A percentile compares a stretch with the other conserved stretches of the same genome.
Conservation (phyloP, 345 rosid genomes). For the Streptanthus diversifolius region DNA sequence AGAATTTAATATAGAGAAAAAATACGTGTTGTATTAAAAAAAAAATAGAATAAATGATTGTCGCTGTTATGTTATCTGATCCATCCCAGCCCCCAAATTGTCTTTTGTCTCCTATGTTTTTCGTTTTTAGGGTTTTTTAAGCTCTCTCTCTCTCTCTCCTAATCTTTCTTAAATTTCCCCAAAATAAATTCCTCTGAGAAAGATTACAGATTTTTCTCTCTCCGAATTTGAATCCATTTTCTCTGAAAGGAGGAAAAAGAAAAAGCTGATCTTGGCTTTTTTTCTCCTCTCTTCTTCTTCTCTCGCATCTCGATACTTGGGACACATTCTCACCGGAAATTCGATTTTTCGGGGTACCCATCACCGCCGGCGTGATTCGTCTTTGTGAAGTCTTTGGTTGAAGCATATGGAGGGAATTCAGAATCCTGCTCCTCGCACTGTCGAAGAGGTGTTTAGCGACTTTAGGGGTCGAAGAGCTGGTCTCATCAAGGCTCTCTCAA, state of each 20-base stretch:
- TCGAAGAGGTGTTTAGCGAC: conserved; percentile 72
- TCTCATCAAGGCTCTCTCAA: conserved; percentile 63
- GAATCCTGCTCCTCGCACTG: conserved; percentile 50
- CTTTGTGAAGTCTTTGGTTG: background rate
- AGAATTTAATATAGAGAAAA: background rate
- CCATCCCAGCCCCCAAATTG: conserved; percentile 20
- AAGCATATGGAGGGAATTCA: conserved; percentile 43
- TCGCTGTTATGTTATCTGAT: conserved; percentile 16
- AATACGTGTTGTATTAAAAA: background rate
- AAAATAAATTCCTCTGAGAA: background rate
- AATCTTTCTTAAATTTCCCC: background rate
- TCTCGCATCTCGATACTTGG: conserved; percentile 3
- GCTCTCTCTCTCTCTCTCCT: background rate
- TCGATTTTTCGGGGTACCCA: background rate
- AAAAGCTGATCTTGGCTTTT: conserved; percentile 16
- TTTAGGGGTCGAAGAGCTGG: conserved; percentile 68
- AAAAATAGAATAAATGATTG: background rate
- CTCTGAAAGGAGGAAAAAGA: background rate
- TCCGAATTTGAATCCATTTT: background rate
- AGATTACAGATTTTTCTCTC: background rate
- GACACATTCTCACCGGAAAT: background rate
- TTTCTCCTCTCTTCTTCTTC: background rate
- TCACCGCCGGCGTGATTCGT: conserved; percentile 1
- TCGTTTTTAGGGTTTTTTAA: conserved; percentile 25
- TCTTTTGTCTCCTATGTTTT: conserved; percentile 20